Percentiles rank a stretch among this genome's conserved stretches.
Evolutionary conservation across 768 basidiomycete genomes (phyloP).

Genomic region (Glaciozyma martinii): DNA sequence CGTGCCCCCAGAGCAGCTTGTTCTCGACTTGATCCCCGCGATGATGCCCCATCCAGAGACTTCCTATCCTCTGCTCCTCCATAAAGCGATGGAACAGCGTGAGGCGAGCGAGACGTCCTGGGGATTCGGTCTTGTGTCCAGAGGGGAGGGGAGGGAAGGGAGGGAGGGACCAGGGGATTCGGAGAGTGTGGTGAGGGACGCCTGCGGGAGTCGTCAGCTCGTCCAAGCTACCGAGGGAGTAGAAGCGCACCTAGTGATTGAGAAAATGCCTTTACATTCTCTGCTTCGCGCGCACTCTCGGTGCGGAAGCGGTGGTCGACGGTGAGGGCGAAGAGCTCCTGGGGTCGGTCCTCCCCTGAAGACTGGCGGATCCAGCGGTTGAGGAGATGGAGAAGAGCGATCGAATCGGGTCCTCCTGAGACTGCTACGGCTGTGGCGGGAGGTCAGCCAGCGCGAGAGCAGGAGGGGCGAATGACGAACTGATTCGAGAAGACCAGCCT

Average conservation of each 20-base stretch:
- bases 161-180: neutral
- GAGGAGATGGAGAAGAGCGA: neutral
- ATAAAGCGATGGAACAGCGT: neutral
- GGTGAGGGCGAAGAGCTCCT: neutral
- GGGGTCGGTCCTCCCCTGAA: no score
- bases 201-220: neutral
- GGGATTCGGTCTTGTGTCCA: neutral
- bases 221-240: no score
- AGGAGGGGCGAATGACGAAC: neutral
- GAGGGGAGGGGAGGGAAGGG: neutral
- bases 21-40: conserved; percentile 4
- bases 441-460: neutral
- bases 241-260: neutral
- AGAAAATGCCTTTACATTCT: neutral
- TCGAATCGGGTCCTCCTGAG: conserved; percentile 3
- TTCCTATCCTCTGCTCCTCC: neutral
- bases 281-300: neutral
- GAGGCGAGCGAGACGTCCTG: neutral
- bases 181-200: neutral
- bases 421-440: neutral
- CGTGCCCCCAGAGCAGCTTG: neutral
- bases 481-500: neutral
- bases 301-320: neutral
- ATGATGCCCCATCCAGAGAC: conserved; percentile 1
- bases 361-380: neutral